Evolutionary conservation across 495 filamentous ascomycete species (phyloP), one percentile per base, ranked within the genome.

Genomic region (Penicillium pulvis): DNA sequence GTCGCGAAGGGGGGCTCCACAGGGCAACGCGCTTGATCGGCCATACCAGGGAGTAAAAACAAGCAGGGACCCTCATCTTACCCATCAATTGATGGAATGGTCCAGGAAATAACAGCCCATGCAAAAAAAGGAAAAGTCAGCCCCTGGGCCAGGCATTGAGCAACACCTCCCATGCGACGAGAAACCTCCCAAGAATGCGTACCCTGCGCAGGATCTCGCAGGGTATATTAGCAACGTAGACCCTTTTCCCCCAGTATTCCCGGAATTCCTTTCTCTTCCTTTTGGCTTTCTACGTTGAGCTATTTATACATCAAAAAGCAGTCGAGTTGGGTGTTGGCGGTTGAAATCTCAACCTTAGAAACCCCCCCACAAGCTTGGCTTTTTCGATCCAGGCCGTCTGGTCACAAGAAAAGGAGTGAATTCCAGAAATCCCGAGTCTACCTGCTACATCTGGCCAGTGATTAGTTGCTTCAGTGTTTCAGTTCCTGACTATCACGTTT

Each of bases 401-500:
- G 12, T 36, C 33, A 8, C 33, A 3, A 14, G 33, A 12, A 12
- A 36, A 10, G 33, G 10, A 36, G 33, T 14, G 2, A 11, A 10
- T 11, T 36, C 1, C 10, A 36, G 33, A 1, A 36, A 36, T 46
- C 42, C 39, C 17, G 45, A 56, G 51, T 56, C 24, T 62, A 65
- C 52, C 59, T 70, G 67, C 64, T 62, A 65, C 59, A 59, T 47
- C 58, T 47, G 56, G 47, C 52, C 53, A 41, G 59, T 35, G 66
- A 66, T 66, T 59, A 36, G 30, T 59, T 50, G 58, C 46, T 57
- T 51, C 33, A 62, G 65, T 53, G 73, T 75, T 76, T 75, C 73
- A 75, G 59, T 64, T 41, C 55, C 57, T 50, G 62, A 61, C 42
- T 49, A 60, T 61, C 53, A 41, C 60, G 73, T 76, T 76, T 76